Percentiles rank a stretch among this genome's conserved stretches.
Conservation (phyloP, 441 rosid genomes). For the Kokia cookei region DNA sequence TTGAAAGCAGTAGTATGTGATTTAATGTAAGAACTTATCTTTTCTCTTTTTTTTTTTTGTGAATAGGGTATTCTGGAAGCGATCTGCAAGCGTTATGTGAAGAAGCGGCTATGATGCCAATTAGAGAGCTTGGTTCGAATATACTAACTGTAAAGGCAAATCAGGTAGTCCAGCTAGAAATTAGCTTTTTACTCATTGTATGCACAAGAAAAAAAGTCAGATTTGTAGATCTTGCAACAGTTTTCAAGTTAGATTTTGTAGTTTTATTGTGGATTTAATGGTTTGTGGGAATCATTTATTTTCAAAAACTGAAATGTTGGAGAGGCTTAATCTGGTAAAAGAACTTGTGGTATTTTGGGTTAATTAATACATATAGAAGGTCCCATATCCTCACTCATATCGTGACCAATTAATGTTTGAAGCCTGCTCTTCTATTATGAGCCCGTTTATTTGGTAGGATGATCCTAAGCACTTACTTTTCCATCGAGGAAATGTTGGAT, state of each 20-base stretch:
- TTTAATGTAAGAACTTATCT: neutral
- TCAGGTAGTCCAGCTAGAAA: slow-evolving; percentile 45
- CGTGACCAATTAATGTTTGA: neutral
- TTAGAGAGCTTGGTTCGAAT: slow-evolving; percentile 82
- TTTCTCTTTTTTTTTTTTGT: neutral
- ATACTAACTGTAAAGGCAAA: slow-evolving; percentile 76
- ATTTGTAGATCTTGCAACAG: neutral
- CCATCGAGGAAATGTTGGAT: neutral
- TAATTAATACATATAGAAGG: neutral
- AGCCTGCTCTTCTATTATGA: neutral
- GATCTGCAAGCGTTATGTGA: slow-evolving; percentile 95
- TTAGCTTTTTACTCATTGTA: neutral
- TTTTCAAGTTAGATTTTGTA: neutral
- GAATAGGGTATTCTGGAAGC: slow-evolving; percentile 91
- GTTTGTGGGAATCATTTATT: neutral
- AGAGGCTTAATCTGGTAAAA: neutral
- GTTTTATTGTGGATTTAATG: neutral
- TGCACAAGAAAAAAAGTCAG: neutral
- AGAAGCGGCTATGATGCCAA: slow-evolving; percentile 99
- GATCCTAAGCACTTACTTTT: neutral
- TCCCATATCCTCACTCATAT: neutral
- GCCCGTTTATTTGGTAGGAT: neutral
- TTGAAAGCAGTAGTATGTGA: neutral
- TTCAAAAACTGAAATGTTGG: neutral
- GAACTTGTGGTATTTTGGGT: neutral